phyloP scores from a whole-genome alignment of 1,139 yeast species.

The Protomyces macrosporus region DNA sequence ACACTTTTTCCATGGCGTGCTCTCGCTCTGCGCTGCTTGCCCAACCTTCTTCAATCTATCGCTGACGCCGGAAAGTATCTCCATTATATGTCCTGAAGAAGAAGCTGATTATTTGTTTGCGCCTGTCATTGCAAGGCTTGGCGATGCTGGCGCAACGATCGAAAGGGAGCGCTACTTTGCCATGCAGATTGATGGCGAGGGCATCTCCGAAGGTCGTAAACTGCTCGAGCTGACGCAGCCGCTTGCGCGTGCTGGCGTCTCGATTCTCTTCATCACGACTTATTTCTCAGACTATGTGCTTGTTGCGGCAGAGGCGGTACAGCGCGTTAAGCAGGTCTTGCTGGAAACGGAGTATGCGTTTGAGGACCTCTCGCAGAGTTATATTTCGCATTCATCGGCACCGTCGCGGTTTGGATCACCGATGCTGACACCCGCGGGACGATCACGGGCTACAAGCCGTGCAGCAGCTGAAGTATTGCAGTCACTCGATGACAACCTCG shows the following conservation, averaged over 20 bases:
- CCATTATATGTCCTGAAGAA: slow-evolving; percentile 48
- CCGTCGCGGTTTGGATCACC: not conserved
- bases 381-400: slow-evolving; percentile 2
- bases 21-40: slow-evolving; percentile 11
- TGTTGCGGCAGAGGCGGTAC: slow-evolving; percentile 45
- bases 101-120: slow-evolving; percentile 43
- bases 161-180: slow-evolving; percentile 49
- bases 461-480: not conserved
- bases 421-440: not conserved
- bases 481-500: not conserved
- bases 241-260: slow-evolving; percentile 52
- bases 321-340: slow-evolving; percentile 14
- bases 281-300: slow-evolving; percentile 66
- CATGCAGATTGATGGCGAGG: slow-evolving; percentile 57
- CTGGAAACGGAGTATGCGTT: slow-evolving; percentile 14
- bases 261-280: slow-evolving; percentile 59
- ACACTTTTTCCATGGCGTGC: slow-evolving; percentile 23
- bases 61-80: slow-evolving; percentile 54
- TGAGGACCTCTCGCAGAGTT: slow-evolving; percentile 3
- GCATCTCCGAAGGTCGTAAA: slow-evolving; percentile 47
- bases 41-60: slow-evolving; percentile 50
- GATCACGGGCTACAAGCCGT: not conserved
- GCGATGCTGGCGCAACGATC: slow-evolving; percentile 42
- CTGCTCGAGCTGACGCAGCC: slow-evolving; percentile 60
- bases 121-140: slow-evolving; percentile 8